Percentiles rank a stretch among this genome's conserved stretches.
phyloP scores from a whole-genome alignment of 2,329 filamentous ascomycete genomes.

The Ascomycota sp. region DNA sequence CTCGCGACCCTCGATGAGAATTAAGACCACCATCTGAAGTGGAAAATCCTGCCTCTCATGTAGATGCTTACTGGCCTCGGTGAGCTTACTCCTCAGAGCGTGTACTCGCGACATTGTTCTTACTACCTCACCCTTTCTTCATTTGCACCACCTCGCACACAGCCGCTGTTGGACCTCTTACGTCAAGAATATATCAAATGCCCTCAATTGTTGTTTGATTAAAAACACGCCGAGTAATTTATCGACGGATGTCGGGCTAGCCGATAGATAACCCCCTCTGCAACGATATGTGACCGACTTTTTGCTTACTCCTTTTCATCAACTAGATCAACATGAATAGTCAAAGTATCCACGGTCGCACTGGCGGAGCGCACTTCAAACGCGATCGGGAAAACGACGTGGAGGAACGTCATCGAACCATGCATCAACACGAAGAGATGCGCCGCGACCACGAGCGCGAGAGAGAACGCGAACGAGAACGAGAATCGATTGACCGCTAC shows the following conservation, averaged over 20 bases:
- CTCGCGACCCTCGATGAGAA: no score
- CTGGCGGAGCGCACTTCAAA: conserved; percentile 21
- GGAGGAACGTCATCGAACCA: conserved; percentile 25
- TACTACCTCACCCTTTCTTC: no score
- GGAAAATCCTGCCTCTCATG: background rate
- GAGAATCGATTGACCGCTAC: conserved; percentile 45
- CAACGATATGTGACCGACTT: background rate
- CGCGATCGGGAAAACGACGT: conserved; percentile 22
- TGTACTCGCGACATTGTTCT: no score
- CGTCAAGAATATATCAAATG: no score
- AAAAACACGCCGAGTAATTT: no score
- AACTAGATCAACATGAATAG: conserved; percentile 21
- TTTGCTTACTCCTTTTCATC: background rate
- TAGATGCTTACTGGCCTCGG: background rate
- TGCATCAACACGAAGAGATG: conserved; percentile 27
- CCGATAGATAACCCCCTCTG: no score
- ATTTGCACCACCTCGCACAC: no score
- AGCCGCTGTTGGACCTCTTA: no score
- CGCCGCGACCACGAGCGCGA: conserved; percentile 38
- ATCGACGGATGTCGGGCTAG: no score
- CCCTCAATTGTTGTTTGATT: no score
- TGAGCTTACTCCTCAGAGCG: background rate
- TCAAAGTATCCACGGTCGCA: conserved; percentile 20
- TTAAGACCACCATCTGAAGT: no score
- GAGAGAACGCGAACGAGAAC: conserved; percentile 38